A percentile compares a stretch with the other conserved stretches of the same genome.
Conservation (phyloP, 768 basidiomycete species). For the Termitomyces sp. region DNA sequence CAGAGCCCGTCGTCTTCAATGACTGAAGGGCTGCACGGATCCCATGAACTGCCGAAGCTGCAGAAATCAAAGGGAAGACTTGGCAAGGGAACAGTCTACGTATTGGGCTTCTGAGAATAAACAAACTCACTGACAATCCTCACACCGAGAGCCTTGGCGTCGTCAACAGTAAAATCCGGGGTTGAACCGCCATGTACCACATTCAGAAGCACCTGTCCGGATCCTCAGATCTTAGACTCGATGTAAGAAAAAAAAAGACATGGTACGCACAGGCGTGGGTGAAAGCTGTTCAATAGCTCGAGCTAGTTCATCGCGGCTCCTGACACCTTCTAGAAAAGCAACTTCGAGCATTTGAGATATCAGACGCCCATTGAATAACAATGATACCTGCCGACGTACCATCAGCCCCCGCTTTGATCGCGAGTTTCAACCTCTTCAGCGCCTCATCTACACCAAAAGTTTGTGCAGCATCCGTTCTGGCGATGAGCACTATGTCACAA, state of each 20-base stretch:
- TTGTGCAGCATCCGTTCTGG: conserved; percentile 51
- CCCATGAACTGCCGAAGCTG: conserved; percentile 44
- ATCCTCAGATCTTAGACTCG: background rate
- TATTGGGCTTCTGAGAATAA: background rate
- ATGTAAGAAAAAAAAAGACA: conserved; percentile 4
- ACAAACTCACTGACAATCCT: conserved; percentile 33
- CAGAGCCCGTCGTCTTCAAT: conserved; percentile 47
- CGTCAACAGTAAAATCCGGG: conserved; percentile 44
- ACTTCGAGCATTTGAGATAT: conserved; percentile 29
- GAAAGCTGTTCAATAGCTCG: conserved; percentile 32
- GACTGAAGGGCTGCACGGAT: conserved; percentile 45
- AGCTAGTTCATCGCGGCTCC: conserved; percentile 40
- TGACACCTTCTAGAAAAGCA: conserved; percentile 52
- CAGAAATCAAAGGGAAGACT: conserved; percentile 48
- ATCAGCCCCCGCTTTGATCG: conserved; percentile 39
- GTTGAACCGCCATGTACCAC: conserved; percentile 50
- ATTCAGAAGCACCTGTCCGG: conserved; percentile 41
- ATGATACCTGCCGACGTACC: conserved; percentile 25
- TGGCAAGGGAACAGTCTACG: conserved; percentile 1
- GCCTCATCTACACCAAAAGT: conserved; percentile 49
- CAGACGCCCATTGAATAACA: background rate
- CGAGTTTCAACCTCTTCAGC: conserved; percentile 41
- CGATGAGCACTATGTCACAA: conserved; percentile 49
- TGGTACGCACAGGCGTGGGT: conserved; percentile 35
- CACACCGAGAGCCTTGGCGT: conserved; percentile 42